phyloP scores from a whole-genome alignment of 2,329 filamentous ascomycete genomes.

The Pseudogymnoascus sp. region DNA sequence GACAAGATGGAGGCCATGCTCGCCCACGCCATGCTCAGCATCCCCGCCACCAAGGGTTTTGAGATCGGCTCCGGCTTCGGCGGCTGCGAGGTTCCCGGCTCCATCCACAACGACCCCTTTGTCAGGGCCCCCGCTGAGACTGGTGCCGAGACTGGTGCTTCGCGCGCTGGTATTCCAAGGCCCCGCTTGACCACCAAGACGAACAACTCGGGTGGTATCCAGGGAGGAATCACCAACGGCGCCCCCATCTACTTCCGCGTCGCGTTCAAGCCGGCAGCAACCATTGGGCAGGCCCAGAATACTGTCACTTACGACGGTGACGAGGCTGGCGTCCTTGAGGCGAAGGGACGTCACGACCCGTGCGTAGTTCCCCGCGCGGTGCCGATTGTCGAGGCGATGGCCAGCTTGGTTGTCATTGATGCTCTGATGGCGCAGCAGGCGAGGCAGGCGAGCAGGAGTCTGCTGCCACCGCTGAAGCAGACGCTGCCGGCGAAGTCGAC shows the following conservation, averaged over 20 bases:
- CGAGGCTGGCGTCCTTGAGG: slow-evolving; percentile 66
- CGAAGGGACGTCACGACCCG: slow-evolving; percentile 91
- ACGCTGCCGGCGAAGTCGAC: slow-evolving; percentile 14
- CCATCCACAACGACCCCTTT: slow-evolving; percentile 88
- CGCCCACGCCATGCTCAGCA: slow-evolving; percentile 88
- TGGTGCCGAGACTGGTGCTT: slow-evolving; percentile 39
- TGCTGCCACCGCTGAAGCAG: slow-evolving; percentile 36
- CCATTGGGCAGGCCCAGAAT: slow-evolving; percentile 80
- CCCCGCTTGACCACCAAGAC: slow-evolving; percentile 76
- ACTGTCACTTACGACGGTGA: slow-evolving; percentile 73
- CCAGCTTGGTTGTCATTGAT: slow-evolving; percentile 79
- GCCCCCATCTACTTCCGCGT: slow-evolving; percentile 91
- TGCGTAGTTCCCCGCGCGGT: slow-evolving; percentile 86
- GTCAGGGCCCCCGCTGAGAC: slow-evolving; percentile 42
- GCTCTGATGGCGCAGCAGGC: slow-evolving; percentile 75
- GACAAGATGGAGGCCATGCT: slow-evolving; percentile 91
- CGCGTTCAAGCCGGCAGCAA: slow-evolving; percentile 90
- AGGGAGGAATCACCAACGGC: slow-evolving; percentile 92
- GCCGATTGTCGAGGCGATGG: slow-evolving; percentile 87
- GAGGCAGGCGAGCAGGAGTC: slow-evolving; percentile 40
- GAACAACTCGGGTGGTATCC: slow-evolving; percentile 91
- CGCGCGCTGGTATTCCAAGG: slow-evolving; percentile 39
- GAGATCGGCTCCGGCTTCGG: slow-evolving; percentile 91
- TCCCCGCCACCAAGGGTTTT: slow-evolving; percentile 92
- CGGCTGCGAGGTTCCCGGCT: slow-evolving; percentile 78